Percentiles rank a stretch among this genome's conserved stretches.
Conservation (phyloP, 2,329 filamentous ascomycete species). For the Leptographium galeiforme region DNA sequence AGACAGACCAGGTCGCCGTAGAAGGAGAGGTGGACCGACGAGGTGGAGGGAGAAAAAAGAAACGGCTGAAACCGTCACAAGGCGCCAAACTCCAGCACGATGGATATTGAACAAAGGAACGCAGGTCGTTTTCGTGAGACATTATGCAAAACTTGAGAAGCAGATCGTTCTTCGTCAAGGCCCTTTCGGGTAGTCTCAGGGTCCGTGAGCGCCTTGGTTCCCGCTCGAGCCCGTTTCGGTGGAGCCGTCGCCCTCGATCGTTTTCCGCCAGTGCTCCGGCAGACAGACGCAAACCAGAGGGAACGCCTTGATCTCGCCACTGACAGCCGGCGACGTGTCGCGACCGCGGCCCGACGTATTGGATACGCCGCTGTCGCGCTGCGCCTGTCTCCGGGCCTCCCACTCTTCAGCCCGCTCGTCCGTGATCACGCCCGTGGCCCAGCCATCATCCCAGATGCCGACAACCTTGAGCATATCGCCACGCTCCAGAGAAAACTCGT, state of each 20-base stretch:
- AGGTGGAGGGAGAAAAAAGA: not conserved
- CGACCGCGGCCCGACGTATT: constrained; percentile 53
- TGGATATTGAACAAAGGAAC: constrained; percentile 14
- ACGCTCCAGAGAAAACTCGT: constrained; percentile 85
- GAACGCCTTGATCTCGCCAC: constrained; percentile 92
- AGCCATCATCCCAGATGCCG: constrained; percentile 98
- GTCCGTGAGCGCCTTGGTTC: constrained; percentile 16
- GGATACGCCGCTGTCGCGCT: constrained; percentile 88
- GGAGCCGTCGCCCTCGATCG: constrained; percentile 77
- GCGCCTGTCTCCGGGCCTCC: constrained; percentile 60
- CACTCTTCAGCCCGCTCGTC: constrained; percentile 79
- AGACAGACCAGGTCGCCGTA: not conserved
- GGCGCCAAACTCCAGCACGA: constrained; percentile 16
- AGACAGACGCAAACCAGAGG: constrained; percentile 92
- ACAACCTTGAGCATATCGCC: constrained; percentile 98
- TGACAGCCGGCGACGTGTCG: constrained; percentile 47
- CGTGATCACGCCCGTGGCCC: constrained; percentile 84
- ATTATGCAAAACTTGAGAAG: constrained; percentile 16
- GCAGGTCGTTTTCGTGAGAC: constrained; percentile 16
- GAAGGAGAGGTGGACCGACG: not conserved
- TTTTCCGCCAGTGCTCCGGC: constrained; percentile 92
- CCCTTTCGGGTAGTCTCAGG: constrained; percentile 11
- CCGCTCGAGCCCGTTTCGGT: constrained; percentile 46
- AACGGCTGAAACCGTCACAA: not conserved
- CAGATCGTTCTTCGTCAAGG: constrained; percentile 11